Evolutionary conservation across 2,329 filamentous ascomycete species (phyloP), one percentile per base, ranked within the genome.

Genomic region (Raffaelea ambrosiae): DNA sequence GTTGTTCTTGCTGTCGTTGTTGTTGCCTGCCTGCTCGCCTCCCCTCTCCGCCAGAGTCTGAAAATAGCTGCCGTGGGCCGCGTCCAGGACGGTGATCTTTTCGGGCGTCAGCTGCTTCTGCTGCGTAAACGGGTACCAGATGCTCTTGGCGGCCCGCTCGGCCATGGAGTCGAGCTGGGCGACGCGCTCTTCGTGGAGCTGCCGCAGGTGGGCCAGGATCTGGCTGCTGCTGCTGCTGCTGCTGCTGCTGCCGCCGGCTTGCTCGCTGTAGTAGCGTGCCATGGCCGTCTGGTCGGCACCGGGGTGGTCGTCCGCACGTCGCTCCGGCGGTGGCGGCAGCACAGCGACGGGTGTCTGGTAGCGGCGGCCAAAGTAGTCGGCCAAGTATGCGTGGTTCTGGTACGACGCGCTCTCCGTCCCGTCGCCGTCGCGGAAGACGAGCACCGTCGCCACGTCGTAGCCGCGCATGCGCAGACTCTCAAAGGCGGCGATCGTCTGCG

Each of bases 41-140:
- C 26, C 26, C 26, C 26, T 29, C 26, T 29, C 26, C 5, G 8
- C 5, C 18, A 19, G 7, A 33, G 58, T 82, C 59, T 91, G 84
- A 62, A 93, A 94, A 59, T 80, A 81, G 58, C 91, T 86, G 8
- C 83, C 85, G 50, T 84, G 76, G 0, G 88, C 88, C 0, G 87
- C 91, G 60, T 94, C 88, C 48, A 94, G 89, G 0, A 81, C 75
- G 0, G 81, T 74, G 41, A 94, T 87, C 14, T 79, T 78, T 2
- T 79, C 65, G 5, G 77, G 63, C 0, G 70, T 68, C 54, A 87
- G 69, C 44, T 76, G 71, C 38, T 78, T 78, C 52, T 94, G 88
- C 56, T 94, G 88, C 0, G 87, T 90, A 57, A 94, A 94, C 0
- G 88, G 88, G 56, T 91, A 91, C 88, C 88, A 94, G 35, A 94